A percentile compares a stretch with the other conserved stretches of the same genome.
phyloP scores from a whole-genome alignment of 2,329 filamentous ascomycete genomes.

The Hymenoscyphus occultus region DNA sequence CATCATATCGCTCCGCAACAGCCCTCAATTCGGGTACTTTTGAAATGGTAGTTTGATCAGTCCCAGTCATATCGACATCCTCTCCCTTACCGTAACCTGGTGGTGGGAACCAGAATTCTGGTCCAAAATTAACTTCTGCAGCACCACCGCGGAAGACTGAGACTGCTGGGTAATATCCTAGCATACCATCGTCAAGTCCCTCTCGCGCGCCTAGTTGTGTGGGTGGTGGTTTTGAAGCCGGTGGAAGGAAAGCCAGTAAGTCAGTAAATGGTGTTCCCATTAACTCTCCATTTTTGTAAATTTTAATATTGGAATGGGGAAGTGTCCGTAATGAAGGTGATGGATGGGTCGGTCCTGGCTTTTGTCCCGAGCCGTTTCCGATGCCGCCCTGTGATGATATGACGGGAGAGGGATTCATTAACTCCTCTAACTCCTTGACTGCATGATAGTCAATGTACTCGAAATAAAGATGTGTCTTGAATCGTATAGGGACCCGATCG shows the following conservation, averaged over 20 bases:
- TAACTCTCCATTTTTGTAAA: conserved; percentile 88
- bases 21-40: conserved; percentile 47
- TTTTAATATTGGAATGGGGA: conserved; percentile 78
- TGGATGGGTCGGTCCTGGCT: conserved; percentile 70
- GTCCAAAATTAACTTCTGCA: conserved; percentile 91
- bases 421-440: conserved; percentile 82
- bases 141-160: conserved; percentile 90
- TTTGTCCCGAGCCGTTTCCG: conserved; percentile 40
- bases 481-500: conserved; percentile 90
- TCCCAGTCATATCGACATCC: conserved; percentile 50
- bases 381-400: conserved; percentile 39
- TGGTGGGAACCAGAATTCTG: conserved; percentile 87
- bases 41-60: conserved; percentile 33
- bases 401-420: conserved; percentile 66
- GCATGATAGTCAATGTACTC: conserved; percentile 88
- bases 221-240: conserved; percentile 71
- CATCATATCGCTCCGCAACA: conserved; percentile 76
- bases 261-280: conserved; percentile 87
- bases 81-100: conserved; percentile 47
- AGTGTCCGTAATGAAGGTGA: conserved; percentile 77
- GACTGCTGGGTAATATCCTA: conserved; percentile 93
- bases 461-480: conserved; percentile 91
- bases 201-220: conserved; percentile 71
- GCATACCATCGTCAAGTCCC: conserved; percentile 87
- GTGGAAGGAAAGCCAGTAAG: conserved; percentile 85